These are phyloP conservation scores for Niebla homalea DNA, from an alignment of 495 filamentous ascomycete genomes.

Conservation along the genomic window DNA sequence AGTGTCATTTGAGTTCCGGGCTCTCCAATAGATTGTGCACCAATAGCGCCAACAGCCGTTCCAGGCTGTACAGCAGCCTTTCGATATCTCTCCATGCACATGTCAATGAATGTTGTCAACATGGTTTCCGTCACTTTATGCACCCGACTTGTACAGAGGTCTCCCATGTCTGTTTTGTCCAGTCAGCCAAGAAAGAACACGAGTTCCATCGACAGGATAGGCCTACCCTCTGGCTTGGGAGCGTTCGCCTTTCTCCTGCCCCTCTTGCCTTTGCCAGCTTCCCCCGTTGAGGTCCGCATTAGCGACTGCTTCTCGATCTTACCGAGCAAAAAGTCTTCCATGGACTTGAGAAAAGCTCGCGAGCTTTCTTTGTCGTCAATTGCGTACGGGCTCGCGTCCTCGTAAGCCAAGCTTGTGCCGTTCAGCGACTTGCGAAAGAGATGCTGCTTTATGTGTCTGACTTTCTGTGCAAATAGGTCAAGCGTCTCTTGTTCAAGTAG, in stretches of 20 bases:
- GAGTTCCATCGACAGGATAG: no score
- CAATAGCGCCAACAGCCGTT: conserved; percentile 93
- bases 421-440: conserved; percentile 44
- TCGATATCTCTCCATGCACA: conserved; percentile 80
- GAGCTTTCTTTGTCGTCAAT: conserved; percentile 80
- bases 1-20: conserved; percentile 98
- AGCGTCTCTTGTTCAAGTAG: conserved; percentile 65
- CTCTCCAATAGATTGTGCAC: conserved; percentile 95
- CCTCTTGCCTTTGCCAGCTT: no score
- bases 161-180: background rate
- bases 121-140: conserved; percentile 61
- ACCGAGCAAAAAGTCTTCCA: conserved; percentile 51
- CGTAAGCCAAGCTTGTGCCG: conserved; percentile 43
- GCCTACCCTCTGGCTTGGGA: no score
- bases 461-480: conserved; percentile 45
- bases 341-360: conserved; percentile 64
- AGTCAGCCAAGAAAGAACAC: background rate
- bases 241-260: no score
- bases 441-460: conserved; percentile 51
- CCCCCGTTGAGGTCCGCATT: background rate
- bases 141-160: background rate
- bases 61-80: conserved; percentile 84
- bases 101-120: conserved; percentile 58
- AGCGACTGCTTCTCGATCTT: conserved; percentile 22
- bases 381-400: conserved; percentile 47